These are phyloP conservation scores for Borovskyia barvae DNA, from an alignment of 208 protist genomes.

Conservation along the genomic window DNA sequence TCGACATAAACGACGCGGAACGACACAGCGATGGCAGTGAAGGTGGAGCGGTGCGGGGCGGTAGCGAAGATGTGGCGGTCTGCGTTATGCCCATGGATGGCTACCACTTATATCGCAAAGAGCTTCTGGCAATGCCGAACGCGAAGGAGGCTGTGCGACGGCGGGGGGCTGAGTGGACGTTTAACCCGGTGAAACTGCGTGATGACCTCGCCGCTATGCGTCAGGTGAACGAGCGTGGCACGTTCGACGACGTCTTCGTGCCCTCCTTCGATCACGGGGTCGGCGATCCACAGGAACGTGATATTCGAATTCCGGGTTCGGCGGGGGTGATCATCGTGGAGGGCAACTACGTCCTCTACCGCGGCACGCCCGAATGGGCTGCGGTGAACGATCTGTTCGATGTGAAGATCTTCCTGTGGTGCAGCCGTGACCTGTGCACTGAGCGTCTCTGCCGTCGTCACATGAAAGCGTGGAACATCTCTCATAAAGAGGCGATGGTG, in stretches of 20 bases:
- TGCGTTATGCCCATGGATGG: conserved; percentile 83
- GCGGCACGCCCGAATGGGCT: conserved; percentile 54
- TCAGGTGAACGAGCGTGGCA: conserved; percentile 18
- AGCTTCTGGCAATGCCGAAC: conserved; percentile 58
- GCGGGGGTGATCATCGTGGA: conserved; percentile 67
- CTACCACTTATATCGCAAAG: conserved; percentile 64
- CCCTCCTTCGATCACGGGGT: conserved; percentile 77
- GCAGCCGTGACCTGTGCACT: conserved; percentile 36
- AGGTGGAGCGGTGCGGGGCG: too few relatives aligned
- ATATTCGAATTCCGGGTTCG: conserved; percentile 40
- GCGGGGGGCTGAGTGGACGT: conserved; percentile 82
- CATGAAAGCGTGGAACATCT: conserved; percentile 69
- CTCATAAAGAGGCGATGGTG: conserved; percentile 43
- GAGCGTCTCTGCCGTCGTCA: conserved; percentile 59
- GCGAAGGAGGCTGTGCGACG: conserved; percentile 48
- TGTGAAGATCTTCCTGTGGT: conserved; percentile 58
- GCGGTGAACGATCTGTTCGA: conserved; percentile 60
- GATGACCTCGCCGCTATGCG: conserved; percentile 47
- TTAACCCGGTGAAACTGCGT: conserved; percentile 54
- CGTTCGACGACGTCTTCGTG: conserved; percentile 55
- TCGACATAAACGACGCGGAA: conserved; percentile 15
- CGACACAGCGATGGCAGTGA: background rate
- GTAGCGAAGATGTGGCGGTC: too few relatives aligned
- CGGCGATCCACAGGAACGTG: conserved; percentile 54
- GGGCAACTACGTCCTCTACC: conserved; percentile 79